Evolutionary conservation across 176 grass and related monocot species (phyloP).

Genomic region (Chrysopogon serrulatus): DNA sequence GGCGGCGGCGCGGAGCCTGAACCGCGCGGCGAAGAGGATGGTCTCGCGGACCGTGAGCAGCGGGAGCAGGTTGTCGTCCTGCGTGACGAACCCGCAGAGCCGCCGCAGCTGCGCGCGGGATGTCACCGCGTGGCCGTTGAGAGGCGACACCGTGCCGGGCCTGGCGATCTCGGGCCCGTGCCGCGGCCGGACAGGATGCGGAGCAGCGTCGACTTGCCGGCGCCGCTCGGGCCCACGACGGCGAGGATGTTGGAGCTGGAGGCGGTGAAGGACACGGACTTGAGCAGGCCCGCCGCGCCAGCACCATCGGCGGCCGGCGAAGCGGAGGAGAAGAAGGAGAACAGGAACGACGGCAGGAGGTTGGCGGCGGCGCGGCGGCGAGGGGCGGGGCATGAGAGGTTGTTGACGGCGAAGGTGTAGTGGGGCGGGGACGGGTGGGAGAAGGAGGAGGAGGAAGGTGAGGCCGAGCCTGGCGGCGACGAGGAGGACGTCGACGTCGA

Average conservation of each 20-base stretch:
- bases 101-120: conserved; percentile 50
- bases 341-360: neutral
- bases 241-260: conserved; percentile 76
- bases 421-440: conserved; percentile 52
- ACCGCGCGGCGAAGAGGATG: conserved; percentile 63
- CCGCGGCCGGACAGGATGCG: conserved; percentile 76
- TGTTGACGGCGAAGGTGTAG: conserved; percentile 43
- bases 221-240: conserved; percentile 75
- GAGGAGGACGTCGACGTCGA: conserved; percentile 55
- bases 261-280: conserved; percentile 61
- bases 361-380: neutral
- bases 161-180: conserved; percentile 32
- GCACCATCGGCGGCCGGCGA: neutral
- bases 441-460: conserved; percentile 72
- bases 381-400: conserved; percentile 55
- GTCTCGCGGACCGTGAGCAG: conserved; percentile 92
- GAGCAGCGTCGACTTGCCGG: conserved; percentile 89
- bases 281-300: conserved; percentile 33
- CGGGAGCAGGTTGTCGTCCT: conserved; percentile 95
- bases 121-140: conserved; percentile 43
- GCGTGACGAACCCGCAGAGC: conserved; percentile 79
- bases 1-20: conserved; percentile 41
- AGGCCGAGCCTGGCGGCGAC: conserved; percentile 62
- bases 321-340: neutral
- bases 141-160: conserved; percentile 26